These are phyloP conservation scores for Juglanconis oblonga DNA, from an alignment of 2,329 filamentous ascomycete genomes.

Conservation along the genomic window DNA sequence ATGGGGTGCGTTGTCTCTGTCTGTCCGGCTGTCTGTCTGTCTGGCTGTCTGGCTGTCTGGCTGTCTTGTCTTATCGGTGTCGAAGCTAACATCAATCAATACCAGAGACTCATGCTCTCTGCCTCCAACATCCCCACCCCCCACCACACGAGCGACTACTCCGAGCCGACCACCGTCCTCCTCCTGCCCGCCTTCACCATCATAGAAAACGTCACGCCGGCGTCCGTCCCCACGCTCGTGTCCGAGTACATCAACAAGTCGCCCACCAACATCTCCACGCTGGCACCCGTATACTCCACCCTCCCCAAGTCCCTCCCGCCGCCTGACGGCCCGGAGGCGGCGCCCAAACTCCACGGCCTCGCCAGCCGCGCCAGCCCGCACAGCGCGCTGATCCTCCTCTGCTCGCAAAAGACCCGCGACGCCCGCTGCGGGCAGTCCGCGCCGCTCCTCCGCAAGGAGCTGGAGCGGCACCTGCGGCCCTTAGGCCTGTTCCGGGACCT, in stretches of 20 bases:
- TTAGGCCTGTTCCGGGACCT: slow-evolving; percentile 83
- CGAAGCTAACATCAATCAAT: not conserved
- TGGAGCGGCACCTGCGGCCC: slow-evolving; percentile 83
- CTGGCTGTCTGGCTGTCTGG: not conserved
- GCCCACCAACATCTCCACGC: slow-evolving; percentile 70
- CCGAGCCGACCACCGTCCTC: slow-evolving; percentile 72
- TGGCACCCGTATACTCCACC: slow-evolving; percentile 34
- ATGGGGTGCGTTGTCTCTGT: slow-evolving; percentile 56
- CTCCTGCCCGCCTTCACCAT: slow-evolving; percentile 82
- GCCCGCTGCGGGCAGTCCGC: slow-evolving; percentile 93
- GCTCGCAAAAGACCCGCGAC: slow-evolving; percentile 91
- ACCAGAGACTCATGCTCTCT: slow-evolving; percentile 80
- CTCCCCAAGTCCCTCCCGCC: slow-evolving; percentile 34
- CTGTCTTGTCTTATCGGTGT: not conserved
- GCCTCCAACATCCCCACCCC: slow-evolving; percentile 89
- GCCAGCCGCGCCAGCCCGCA: slow-evolving; percentile 70
- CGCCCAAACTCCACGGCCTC: slow-evolving; percentile 31
- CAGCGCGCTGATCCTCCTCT: slow-evolving; percentile 83
- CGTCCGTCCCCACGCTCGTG: slow-evolving; percentile 69
- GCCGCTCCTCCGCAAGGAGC: slow-evolving; percentile 80
- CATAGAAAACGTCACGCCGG: slow-evolving; percentile 79
- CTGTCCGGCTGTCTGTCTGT: not conserved
- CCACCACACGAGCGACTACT: slow-evolving; percentile 59
- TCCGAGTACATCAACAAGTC: slow-evolving; percentile 64
- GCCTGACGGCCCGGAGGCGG: slow-evolving; percentile 23